Evolutionary conservation across 1,284 basidiomycete species (phyloP).

Genomic region (Tilletia walkeri): DNA sequence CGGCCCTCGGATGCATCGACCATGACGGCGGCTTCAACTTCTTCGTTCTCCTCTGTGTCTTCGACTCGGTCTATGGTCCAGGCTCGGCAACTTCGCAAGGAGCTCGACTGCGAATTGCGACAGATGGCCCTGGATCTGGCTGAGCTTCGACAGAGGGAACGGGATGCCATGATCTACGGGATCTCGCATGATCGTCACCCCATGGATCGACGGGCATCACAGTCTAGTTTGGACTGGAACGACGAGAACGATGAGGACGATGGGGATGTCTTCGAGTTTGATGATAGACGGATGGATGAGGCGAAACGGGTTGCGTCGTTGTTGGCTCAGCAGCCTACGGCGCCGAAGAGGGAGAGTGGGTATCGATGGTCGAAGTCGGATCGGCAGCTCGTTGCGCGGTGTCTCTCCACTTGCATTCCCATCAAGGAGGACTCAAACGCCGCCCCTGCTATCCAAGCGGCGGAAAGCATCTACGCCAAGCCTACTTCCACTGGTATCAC

Average conservation of each 20-base stretch:
- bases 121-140: constrained; percentile 13
- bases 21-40: not conserved
- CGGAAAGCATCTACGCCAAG: not conserved
- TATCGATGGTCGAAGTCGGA: constrained; percentile 13
- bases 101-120: constrained; percentile 7
- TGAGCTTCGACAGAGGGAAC: not conserved
- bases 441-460: not conserved
- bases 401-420: not conserved
- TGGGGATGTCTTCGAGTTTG: constrained; percentile 3
- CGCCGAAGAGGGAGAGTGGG: not conserved
- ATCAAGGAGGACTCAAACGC: not conserved
- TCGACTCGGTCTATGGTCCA: constrained; percentile 8
- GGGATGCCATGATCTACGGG: not conserved
- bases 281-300: constrained; percentile 1
- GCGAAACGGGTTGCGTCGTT: not conserved
- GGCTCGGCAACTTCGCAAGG: constrained; percentile 8
- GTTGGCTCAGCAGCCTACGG: not conserved
- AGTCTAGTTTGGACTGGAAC: not conserved
- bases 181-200: not conserved
- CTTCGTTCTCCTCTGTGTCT: constrained; percentile 8
- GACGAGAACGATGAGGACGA: not conserved
- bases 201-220: not conserved
- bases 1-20: constrained; percentile 10
- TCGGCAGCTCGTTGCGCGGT: not conserved
- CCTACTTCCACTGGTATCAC: not conserved